A percentile compares a stretch with the other conserved stretches of the same genome.
Evolutionary conservation across 345 rosid genomes (phyloP).

Genomic region (Populus deltoides): DNA sequence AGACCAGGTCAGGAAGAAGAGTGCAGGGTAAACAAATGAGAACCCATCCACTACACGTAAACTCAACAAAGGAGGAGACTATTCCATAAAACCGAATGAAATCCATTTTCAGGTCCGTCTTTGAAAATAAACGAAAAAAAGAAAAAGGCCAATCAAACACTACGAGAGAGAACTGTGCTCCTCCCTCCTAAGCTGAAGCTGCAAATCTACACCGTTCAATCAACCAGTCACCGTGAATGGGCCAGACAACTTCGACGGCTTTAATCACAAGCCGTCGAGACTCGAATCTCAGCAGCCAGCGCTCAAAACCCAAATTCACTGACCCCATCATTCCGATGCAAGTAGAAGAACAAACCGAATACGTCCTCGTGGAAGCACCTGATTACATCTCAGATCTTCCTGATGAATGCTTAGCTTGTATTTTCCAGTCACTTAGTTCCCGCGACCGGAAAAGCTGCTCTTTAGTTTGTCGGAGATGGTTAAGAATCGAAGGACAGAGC

Average conservation of each 20-base stretch:
- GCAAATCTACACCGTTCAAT: conserved; percentile 3
- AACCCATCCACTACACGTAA: not conserved
- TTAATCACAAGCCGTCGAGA: conserved; percentile 42
- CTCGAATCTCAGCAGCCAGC: conserved; percentile 28
- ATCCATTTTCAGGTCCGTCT: conserved; percentile 40
- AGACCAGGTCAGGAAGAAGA: not conserved
- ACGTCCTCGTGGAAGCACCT: conserved; percentile 9
- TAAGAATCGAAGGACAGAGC: conserved; percentile 71
- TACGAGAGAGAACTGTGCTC: not conserved
- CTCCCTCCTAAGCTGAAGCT: not conserved
- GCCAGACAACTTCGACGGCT: conserved; percentile 69
- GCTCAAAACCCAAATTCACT: conserved; percentile 31
- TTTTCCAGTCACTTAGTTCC: conserved; percentile 63
- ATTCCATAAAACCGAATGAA: conserved; percentile 30
- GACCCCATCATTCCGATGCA: conserved; percentile 32
- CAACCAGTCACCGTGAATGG: conserved; percentile 46
- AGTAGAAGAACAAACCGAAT: conserved; percentile 23
- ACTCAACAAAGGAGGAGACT: not conserved
- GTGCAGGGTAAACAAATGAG: conserved; percentile 2
- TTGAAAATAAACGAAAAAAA: conserved; percentile 12
- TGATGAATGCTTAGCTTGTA: conserved; percentile 75
- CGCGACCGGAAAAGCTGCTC: conserved; percentile 68
- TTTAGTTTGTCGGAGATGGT: conserved; percentile 73
- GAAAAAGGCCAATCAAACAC: not conserved
- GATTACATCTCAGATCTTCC: conserved; percentile 66